Evolutionary conservation across 257 asterid species (phyloP), one percentile per base, ranked within the genome.

Genomic region (Forsythia suspensa): DNA sequence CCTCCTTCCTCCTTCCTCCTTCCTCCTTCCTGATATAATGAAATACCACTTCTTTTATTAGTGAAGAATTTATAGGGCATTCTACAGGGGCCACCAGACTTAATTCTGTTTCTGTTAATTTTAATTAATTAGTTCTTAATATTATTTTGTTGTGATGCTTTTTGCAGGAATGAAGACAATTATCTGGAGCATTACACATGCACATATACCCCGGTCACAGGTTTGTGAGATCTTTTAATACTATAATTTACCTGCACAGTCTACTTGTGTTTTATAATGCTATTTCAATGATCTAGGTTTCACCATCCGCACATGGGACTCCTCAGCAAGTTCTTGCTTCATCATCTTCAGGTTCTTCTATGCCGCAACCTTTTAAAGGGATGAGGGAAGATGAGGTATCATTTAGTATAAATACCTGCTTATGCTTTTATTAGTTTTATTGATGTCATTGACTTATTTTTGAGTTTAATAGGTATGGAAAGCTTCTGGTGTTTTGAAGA

Each of bases 351-450:
- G 85, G 94, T 80, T 90, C 98, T 74, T 88, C 96, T 63, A 65
- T 84, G 46, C 76, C 97, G 24, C 99, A 90, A 80, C 89, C 97
- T 59, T 93, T 92, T 74, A 94, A 90, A 85, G 99, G 99, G 79
- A 90, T 96, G 98, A 90, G 89, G 90, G 99, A 96, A 88, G 98
- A 96, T 72, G 99, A 96, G 99, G 99, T 96, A 90, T 75, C 39
- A 4, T 63, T 42, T 79, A 34, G 73, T 51, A 48, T 43, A 72
- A 76, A 70, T 61, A 61, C 74, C 51, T 67, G 75, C 78, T 40
- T 78, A 59, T 79, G 52, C 77, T 40, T 79, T 42, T 24, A 29
- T 57, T 57, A 57, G 66, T 38, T 79, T 42, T 75, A 55, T 36
- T 70, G 63, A 55, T 74, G 73, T 41, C 80, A 65, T 75, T 65